Percentiles rank a stretch among this genome's conserved stretches.
Evolutionary conservation across 23 red algal species (phyloP).

Genomic region (Gracilaria gracilis): DNA sequence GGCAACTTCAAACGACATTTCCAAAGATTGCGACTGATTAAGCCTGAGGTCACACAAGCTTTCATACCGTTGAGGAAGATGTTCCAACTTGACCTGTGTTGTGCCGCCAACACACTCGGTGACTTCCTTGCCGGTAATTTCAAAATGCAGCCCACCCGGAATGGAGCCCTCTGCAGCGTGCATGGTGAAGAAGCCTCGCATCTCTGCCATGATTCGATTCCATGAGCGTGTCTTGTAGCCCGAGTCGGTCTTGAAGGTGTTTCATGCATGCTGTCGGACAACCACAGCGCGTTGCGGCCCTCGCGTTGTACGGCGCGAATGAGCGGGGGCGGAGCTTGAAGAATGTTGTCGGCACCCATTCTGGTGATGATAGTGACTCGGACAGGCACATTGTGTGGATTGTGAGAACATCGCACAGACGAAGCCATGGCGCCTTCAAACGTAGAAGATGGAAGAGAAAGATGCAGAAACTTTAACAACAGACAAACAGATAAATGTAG

Average conservation of each 20-base stretch:
- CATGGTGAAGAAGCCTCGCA: conserved; percentile 93
- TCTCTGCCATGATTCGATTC: conserved; percentile 87
- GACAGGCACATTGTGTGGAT: conserved; percentile 94
- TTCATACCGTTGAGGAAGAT: conserved; percentile 85
- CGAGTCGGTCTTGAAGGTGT: conserved; percentile 83
- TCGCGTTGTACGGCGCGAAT: conserved; percentile 78
- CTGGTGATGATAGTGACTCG: conserved; percentile 94
- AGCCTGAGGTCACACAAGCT: conserved; percentile 94
- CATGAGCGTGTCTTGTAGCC: conserved; percentile 96
- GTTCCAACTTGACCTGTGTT: conserved; percentile 71
- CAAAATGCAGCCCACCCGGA: conserved; percentile 95
- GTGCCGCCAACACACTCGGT: conserved; percentile 98
- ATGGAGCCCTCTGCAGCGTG: conserved; percentile 85
- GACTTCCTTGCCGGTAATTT: conserved; percentile 99
- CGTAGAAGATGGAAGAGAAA: too few species aligned
- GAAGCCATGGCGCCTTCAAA: too few species aligned
- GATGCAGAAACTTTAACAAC: too few species aligned
- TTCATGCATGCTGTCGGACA: conserved; percentile 98
- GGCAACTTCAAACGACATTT: conserved; percentile 95
- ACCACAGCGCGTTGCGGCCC: conserved; percentile 86
- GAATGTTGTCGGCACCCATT: conserved; percentile 92
- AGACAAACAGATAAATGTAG: too few species aligned
- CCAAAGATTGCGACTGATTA: conserved; percentile 90
- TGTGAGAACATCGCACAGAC: conserved; percentile 89
- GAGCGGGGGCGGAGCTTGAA: conserved; percentile 81